Percentiles rank a stretch among this genome's conserved stretches.
These are phyloP conservation scores for Mrakia frigida DNA, from an alignment of 768 basidiomycete species.

Conservation along the genomic window DNA sequence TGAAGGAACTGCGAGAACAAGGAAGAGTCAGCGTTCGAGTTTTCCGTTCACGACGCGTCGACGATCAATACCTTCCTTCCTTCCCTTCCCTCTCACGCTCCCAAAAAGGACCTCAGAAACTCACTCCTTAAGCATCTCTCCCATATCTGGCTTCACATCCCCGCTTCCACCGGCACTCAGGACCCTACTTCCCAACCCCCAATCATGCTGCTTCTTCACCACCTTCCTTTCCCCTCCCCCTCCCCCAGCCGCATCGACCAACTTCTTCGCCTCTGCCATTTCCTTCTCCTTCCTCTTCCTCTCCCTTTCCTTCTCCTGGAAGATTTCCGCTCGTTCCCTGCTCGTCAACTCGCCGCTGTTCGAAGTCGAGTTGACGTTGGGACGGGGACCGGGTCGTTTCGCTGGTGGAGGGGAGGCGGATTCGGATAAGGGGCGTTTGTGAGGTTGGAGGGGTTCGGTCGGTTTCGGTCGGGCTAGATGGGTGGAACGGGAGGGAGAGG, in stretches of 20 bases:
- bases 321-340: not conserved
- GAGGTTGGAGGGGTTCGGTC: too few species aligned
- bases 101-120: not conserved
- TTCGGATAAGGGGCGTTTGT: not conserved
- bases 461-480: too few species aligned
- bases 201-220: not conserved
- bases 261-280: not conserved
- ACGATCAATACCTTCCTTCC: too few species aligned
- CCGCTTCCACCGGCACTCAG: not conserved
- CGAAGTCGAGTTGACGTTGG: not conserved
- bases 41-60: too few species aligned
- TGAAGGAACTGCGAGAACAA: not conserved
- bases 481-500: not conserved
- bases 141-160: not conserved
- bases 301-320: not conserved
- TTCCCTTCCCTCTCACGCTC: too few species aligned
- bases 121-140: not conserved
- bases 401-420: not conserved
- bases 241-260: not conserved
- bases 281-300: slow-evolving; percentile 1
- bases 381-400: slow-evolving; percentile 3
- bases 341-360: not conserved
- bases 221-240: not conserved
- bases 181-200: not conserved
- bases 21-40: too few species aligned